phyloP scores from a whole-genome alignment of 495 filamentous ascomycete species.

The Penicillium paxilli region DNA sequence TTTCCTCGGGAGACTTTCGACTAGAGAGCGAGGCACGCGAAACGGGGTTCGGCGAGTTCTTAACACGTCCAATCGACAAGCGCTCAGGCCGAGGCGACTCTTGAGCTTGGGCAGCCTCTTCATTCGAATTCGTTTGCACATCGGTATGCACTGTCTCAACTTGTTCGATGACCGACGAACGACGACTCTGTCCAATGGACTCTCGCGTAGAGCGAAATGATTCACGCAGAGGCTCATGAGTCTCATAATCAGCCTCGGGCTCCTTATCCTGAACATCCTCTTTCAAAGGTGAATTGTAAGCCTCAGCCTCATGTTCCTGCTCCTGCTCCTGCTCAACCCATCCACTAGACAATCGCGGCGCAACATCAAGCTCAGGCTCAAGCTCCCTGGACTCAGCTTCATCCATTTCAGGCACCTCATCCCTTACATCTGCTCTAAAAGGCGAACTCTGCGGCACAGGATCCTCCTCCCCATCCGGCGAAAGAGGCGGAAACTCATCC shows the following conservation, averaged over 20 bases:
- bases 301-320: neutral
- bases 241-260: neutral
- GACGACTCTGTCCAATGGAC: neutral
- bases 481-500: conserved; percentile 1
- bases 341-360: too few relatives aligned
- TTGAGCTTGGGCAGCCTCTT: neutral
- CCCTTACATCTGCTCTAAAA: neutral
- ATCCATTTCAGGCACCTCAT: neutral
- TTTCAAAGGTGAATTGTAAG: neutral
- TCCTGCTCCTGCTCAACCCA: too few relatives aligned
- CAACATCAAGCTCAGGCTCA: too few relatives aligned
- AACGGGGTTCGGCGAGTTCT: neutral
- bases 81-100: neutral
- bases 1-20: conserved; percentile 2
- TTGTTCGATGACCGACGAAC: neutral
- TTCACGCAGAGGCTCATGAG: neutral
- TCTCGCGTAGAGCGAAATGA: neutral
- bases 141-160: neutral
- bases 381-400: too few relatives aligned
- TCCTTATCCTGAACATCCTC: neutral
- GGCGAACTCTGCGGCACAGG: conserved; percentile 12
- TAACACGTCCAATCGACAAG: neutral
- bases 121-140: neutral
- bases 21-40: neutral
- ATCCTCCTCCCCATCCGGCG: neutral